phyloP scores from a whole-genome alignment of 2,329 filamentous ascomycete species.

The Claviceps sp. region DNA sequence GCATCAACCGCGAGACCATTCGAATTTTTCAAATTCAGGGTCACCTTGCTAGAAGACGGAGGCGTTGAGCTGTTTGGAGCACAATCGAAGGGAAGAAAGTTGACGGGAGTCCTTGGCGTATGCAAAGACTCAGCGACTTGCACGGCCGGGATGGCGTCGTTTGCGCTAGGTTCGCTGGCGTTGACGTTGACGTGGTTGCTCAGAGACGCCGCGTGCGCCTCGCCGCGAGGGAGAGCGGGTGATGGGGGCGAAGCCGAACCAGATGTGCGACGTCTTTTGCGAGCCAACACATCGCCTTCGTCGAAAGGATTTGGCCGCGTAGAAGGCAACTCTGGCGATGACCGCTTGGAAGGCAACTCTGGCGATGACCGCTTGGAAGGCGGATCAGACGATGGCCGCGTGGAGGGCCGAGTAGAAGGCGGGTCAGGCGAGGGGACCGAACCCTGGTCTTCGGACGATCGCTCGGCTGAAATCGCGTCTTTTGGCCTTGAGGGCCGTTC shows the following conservation, averaged over 20 bases:
- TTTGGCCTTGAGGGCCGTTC: conserved; percentile 35
- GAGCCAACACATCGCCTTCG: conserved; percentile 39
- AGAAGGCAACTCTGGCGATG: conserved; percentile 40
- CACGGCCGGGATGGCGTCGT: conserved; percentile 14
- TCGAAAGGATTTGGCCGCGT: conserved; percentile 52
- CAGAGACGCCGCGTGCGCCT: neutral
- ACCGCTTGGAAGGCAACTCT: conserved; percentile 39
- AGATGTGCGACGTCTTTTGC: conserved; percentile 51
- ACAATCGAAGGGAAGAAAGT: conserved; percentile 4
- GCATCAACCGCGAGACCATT: conserved; percentile 7
- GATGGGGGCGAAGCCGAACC: conserved; percentile 39
- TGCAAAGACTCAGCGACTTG: neutral
- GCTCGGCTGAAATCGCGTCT: conserved; percentile 29
- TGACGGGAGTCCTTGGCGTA: conserved; percentile 24
- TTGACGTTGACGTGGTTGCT: conserved; percentile 8
- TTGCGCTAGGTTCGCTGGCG: conserved; percentile 15
- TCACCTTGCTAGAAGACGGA: conserved; percentile 43
- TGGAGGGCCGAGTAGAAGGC: conserved; percentile 35
- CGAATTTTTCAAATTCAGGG: conserved; percentile 42
- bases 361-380: conserved; percentile 35
- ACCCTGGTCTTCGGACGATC: conserved; percentile 31
- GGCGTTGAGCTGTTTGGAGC: conserved; percentile 19
- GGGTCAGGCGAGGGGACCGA: conserved; percentile 40
- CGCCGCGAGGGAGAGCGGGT: conserved; percentile 22
- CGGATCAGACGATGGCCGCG: conserved; percentile 40